Base-by-base conservation (phyloP, 2,329 filamentous ascomycete genomes). In the Sclerotinia borealis region DNA sequence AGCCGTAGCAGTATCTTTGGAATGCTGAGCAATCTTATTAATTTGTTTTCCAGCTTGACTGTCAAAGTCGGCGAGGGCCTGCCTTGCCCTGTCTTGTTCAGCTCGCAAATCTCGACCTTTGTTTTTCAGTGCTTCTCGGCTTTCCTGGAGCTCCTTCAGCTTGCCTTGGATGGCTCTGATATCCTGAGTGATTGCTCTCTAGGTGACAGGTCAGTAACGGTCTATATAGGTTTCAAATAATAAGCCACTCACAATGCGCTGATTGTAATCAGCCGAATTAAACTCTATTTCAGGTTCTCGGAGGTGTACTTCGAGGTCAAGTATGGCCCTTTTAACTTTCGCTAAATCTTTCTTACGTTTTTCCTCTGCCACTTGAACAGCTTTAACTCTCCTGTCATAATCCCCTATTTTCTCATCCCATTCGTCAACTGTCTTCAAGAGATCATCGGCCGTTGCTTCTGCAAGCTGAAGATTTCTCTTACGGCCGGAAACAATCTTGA, bases 41-140 rank as follows among this genome's bases (percentile, higher is more conserved):
- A 89, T 79, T 68, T 91, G 88, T 71, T 90, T 89, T 7, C 92
- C 93, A 65, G 87, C 81, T 69, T 90, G 85, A 1, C 91, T 93
- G 56, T 91, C 82, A 17, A 96, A 80, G 22, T 79, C 82, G 29
- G 79, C 75, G 27, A 91, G 74, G 19, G 86, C 82, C 3, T 71
- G 68, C 67, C 84, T 67, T 1, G 81, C 72, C 34, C 77, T 73
- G 3, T 71, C 69, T 2, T 77, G 74, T 8, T 79, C 75, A 0
- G 72, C 67, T 49, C 74, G 78, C 25, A 83, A 75, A 11, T 76
- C 74, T 45, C 64, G 74, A 22, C 79, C 82, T 64, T 7, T 41
- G 48, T 13, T 66, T 22, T 11, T 67, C 43, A 39, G 54, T 27
- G 9, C 58, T 68, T 4, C 78, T 45, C 6, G 78, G 76, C 48